Conservation (phyloP, 768 basidiomycete species). For the Leccinum disarticulatum region DNA sequence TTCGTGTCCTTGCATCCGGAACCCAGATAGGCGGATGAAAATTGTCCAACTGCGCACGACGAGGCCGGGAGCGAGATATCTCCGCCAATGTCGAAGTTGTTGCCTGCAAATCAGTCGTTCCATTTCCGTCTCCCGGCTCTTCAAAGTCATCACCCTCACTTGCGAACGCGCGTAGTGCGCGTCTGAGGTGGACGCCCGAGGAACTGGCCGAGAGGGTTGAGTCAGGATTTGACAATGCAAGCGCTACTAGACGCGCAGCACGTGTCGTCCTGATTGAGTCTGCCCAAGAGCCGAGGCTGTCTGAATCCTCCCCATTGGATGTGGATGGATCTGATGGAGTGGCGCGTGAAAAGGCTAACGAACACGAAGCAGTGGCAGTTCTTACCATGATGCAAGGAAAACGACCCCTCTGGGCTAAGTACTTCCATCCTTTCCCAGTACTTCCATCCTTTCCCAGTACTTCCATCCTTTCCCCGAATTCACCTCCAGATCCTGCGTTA, state of each 20-base stretch:
- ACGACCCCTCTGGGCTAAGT: constrained; percentile 74
- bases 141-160: constrained; percentile 37
- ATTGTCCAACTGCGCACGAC: constrained; percentile 37
- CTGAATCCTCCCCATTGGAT: not conserved
- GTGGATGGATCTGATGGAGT: constrained; percentile 5
- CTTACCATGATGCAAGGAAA: constrained; percentile 63
- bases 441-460: constrained; percentile 32
- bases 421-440: constrained; percentile 54
- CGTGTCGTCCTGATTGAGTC: constrained; percentile 69
- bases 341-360: not conserved
- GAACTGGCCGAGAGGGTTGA: constrained; percentile 79
- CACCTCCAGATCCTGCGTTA: constrained; percentile 2
- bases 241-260: constrained; percentile 61
- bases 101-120: not conserved
- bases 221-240: constrained; percentile 72
- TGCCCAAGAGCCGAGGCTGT: constrained; percentile 58
- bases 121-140: constrained; percentile 42
- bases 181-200: constrained; percentile 73
- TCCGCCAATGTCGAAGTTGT: not conserved
- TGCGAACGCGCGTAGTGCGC: constrained; percentile 75
- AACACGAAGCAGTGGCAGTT: not conserved
- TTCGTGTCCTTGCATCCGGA: constrained; percentile 71
- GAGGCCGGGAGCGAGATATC: constrained; percentile 11
- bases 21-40: constrained; percentile 94
- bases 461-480: constrained; percentile 41